Base-by-base conservation (phyloP, 1,284 basidiomycete species). In the Macrocystidia cucumis region DNA sequence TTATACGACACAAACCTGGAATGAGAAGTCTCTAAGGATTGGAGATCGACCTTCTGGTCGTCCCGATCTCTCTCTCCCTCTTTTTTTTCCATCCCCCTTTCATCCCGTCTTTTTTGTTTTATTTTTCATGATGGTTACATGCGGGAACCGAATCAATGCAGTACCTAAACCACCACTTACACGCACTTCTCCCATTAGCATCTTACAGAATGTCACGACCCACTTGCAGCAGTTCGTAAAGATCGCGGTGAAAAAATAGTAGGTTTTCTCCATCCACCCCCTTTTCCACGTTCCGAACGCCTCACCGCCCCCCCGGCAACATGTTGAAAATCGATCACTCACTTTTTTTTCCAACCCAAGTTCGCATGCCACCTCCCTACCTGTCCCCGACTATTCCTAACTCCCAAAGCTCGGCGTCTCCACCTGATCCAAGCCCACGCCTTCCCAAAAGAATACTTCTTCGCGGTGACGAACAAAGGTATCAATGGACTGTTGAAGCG, bases 211-310 rank as follows among this genome's bases (percentile, higher is more conserved):
- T 87, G 81, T 43, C 91, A 95, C 46, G 87, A 93, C 55, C 79
- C 88, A 2, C 60, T 92, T 12, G 77, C 82, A 14, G 73, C 74
- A 6, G 60, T 89, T 31, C 66, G 75, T 19, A 78, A 78, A 50
- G 84, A 89, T 19, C 69, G 82, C 33, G 90, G 90, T n/a, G 84
- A 91, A 53, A 90, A 85, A 59, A 92, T 86, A 34, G 91, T 91
- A 49, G 38, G 87, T 72, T 5, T 34, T 20, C 24, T 32, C 16
- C 27, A 13, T 16, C 38, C 4, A 12, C 33, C 9, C 17, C 14
- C 27, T 11, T 34, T 31, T 24, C 31, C 8, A 20, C 29, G 38
- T 22, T 34, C 21, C n/a, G 12, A 29, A 30, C 38, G 26, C 39
- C 34, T 24, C 11, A 31, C 19, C n/a, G n/a, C n/a, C n/a, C n/a